A percentile compares a stretch with the other conserved stretches of the same genome.
Evolutionary conservation across 352 stramenopile genomes (phyloP).

Genomic region (Pythium diclinum): DNA sequence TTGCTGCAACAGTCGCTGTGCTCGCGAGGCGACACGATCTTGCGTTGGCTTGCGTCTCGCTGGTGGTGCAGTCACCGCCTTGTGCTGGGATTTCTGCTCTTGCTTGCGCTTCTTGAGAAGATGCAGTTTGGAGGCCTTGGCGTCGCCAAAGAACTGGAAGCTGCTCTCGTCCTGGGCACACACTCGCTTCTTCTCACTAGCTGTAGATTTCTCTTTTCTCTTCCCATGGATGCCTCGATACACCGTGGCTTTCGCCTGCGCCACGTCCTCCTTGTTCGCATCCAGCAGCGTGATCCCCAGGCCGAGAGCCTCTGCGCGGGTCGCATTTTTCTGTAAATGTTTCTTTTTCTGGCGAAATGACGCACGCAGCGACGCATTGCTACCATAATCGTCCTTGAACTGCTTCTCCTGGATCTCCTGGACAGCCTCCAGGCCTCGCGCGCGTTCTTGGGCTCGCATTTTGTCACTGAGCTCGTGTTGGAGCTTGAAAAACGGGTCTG

Average conservation of each 20-base stretch:
- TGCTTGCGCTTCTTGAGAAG: constrained; percentile 37
- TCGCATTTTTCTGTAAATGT: constrained; percentile 35
- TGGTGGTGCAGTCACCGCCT: neutral
- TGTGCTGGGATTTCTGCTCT: constrained; percentile 5
- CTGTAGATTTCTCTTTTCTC: constrained; percentile 12
- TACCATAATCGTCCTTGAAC: constrained; percentile 67
- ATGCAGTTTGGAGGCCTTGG: constrained; percentile 47
- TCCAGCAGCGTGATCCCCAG: constrained; percentile 64
- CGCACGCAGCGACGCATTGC: constrained; percentile 53
- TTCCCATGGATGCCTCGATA: constrained; percentile 53
- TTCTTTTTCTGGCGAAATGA: constrained; percentile 63
- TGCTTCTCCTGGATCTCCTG: constrained; percentile 53
- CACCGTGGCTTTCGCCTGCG: constrained; percentile 49
- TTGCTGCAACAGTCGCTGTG: constrained; percentile 16
- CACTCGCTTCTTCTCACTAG: neutral
- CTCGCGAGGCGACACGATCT: constrained; percentile 7
- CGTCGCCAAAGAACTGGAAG: constrained; percentile 69
- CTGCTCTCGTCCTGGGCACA: constrained; percentile 11
- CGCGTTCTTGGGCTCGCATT: constrained; percentile 39
- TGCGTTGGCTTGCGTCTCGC: neutral
- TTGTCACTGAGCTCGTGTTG: constrained; percentile 81
- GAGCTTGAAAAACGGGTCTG: constrained; percentile 72
- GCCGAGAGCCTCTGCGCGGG: constrained; percentile 39
- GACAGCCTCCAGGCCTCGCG: constrained; percentile 50
- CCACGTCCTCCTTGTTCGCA: constrained; percentile 51